phyloP scores from a whole-genome alignment of 805 yeast species.

The Schwanniomyces polymorphus region DNA sequence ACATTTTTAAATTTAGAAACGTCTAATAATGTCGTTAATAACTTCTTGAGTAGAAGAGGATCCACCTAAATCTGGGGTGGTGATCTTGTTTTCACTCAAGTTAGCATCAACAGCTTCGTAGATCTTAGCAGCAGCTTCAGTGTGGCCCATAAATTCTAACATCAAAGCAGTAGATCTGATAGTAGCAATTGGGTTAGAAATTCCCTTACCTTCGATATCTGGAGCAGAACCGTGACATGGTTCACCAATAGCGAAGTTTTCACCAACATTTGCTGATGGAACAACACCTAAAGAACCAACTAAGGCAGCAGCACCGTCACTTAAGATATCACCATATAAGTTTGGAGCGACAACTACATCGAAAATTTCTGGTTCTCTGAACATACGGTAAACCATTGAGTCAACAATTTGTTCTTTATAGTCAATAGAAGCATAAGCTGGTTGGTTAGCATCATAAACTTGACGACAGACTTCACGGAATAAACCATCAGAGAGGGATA shows the following conservation, averaged over 20 bases:
- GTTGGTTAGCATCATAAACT: conserved; percentile 58
- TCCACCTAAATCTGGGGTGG: conserved; percentile 97
- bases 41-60: conserved; percentile 83
- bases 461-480: conserved; percentile 84
- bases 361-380: conserved; percentile 95
- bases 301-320: conserved; percentile 97
- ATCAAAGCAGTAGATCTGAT: conserved; percentile 96
- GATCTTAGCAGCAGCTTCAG: conserved; percentile 86
- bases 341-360: conserved; percentile 99
- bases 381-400: conserved; percentile 98
- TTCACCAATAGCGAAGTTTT: conserved; percentile 93
- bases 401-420: conserved; percentile 97
- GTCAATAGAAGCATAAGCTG: conserved; percentile 57
- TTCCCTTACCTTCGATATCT: conserved; percentile 94
- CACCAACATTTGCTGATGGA: conserved; percentile 98
- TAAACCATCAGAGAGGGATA: conserved; percentile 89
- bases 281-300: conserved; percentile 98
- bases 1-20: conserved; percentile 17
- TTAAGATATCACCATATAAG: conserved; percentile 93
- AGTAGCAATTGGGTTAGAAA: conserved; percentile 95
- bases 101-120: conserved; percentile 94
- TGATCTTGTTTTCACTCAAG: conserved; percentile 71
- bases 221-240: conserved; percentile 99
- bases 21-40: conserved; percentile 71
- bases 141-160: conserved; percentile 94